Conservation (phyloP, 805 yeast genomes). For the Candida tibetensis region DNA sequence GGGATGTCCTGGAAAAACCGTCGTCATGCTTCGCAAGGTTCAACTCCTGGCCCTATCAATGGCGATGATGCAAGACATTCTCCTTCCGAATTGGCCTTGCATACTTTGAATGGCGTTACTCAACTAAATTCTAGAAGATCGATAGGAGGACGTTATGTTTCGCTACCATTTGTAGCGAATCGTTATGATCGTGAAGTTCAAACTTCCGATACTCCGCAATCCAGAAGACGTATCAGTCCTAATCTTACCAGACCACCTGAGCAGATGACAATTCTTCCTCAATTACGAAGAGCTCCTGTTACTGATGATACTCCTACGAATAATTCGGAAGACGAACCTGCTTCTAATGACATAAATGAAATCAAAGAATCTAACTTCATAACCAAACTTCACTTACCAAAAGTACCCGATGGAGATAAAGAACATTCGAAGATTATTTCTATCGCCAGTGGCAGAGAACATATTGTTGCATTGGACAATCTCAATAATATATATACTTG, state of each 20-base stretch:
- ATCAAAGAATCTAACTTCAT: conserved; percentile 18
- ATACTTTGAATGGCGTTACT: conserved; percentile 1
- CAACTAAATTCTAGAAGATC: conserved; percentile 7
- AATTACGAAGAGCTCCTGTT: no score
- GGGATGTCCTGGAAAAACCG: conserved; percentile 36
- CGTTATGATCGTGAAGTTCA: conserved; percentile 9
- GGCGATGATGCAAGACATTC: conserved; percentile 17
- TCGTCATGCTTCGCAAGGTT: conserved; percentile 4
- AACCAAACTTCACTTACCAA: conserved; percentile 20
- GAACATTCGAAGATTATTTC: conserved; percentile 36
- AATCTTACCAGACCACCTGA: conserved; percentile 24
- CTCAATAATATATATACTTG: conserved; percentile 54
- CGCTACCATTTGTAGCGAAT: conserved; percentile 3
- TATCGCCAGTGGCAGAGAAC: conserved; percentile 62
- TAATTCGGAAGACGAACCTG: neutral
- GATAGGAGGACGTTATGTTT: conserved; percentile 13
- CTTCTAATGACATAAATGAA: neutral
- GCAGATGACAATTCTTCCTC: conserved; percentile 17
- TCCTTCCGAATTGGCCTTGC: conserved; percentile 10
- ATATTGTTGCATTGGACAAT: conserved; percentile 58
- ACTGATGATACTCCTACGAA: neutral
- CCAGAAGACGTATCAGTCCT: conserved; percentile 11
- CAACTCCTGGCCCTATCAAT: conserved; percentile 30
- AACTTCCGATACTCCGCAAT: conserved; percentile 2
- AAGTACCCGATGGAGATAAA: conserved; percentile 1